phyloP scores from a whole-genome alignment of 495 filamentous ascomycete species.

The Annulohypoxylon bovei region DNA sequence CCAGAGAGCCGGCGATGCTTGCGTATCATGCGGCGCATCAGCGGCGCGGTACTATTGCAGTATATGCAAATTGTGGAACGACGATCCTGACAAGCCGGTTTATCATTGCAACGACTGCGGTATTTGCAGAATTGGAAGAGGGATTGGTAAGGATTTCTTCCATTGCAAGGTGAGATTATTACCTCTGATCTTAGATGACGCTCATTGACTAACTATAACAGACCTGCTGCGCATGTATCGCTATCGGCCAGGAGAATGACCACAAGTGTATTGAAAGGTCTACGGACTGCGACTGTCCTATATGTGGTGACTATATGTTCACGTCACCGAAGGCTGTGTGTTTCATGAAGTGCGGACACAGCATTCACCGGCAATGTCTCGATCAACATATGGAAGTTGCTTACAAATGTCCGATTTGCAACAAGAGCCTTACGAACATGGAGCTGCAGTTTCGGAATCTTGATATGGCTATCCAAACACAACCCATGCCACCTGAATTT shows the following conservation, averaged over 20 bases:
- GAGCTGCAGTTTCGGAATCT: constrained; percentile 91
- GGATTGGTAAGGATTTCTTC: constrained; percentile 94
- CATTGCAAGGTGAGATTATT: constrained; percentile 85
- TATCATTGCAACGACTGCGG: constrained; percentile 98
- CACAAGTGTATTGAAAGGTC: constrained; percentile 96
- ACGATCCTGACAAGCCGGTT: constrained; percentile 88
- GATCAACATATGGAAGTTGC: constrained; percentile 83
- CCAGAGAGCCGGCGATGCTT: constrained; percentile 82
- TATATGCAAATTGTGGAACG: constrained; percentile 97
- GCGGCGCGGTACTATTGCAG: constrained; percentile 94
- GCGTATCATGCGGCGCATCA: constrained; percentile 75
- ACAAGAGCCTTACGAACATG: constrained; percentile 94
- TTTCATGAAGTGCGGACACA: constrained; percentile 96
- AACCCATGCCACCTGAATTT: constrained; percentile 92
- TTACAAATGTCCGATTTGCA: constrained; percentile 96
- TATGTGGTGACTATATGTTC: constrained; percentile 97
- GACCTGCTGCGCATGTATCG: constrained; percentile 92
- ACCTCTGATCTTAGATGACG: not conserved
- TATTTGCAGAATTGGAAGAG: constrained; percentile 90
- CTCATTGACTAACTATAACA: constrained; percentile 46
- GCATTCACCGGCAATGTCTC: constrained; percentile 90
- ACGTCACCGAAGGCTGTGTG: constrained; percentile 89
- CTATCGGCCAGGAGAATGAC: constrained; percentile 75
- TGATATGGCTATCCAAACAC: constrained; percentile 81
- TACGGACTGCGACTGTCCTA: constrained; percentile 97